A percentile compares a stretch with the other conserved stretches of the same genome.
These are phyloP conservation scores for Aphanoascus verrucosus DNA, from an alignment of 2,329 filamentous ascomycete genomes.

Conservation along the genomic window DNA sequence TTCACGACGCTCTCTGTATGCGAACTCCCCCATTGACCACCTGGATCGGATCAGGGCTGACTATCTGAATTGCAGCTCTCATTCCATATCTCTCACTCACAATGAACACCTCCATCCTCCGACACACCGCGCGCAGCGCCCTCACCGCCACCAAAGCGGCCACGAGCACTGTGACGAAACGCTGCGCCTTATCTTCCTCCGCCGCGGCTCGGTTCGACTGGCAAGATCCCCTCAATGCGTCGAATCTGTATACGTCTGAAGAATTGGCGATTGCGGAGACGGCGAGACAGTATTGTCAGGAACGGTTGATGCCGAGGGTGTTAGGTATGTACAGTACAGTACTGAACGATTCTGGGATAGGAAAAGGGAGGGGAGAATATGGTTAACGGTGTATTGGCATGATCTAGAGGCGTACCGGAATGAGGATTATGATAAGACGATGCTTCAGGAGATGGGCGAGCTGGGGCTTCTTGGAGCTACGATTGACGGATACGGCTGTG, in stretches of 20 bases:
- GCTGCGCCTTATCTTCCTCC: slow-evolving; percentile 10
- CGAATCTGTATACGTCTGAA: slow-evolving; percentile 73
- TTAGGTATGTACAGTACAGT: slow-evolving; percentile 50
- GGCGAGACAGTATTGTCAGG: slow-evolving; percentile 88
- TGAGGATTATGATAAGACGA: slow-evolving; percentile 75
- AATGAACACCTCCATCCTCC: slow-evolving; percentile 13
- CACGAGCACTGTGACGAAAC: slow-evolving; percentile 4
- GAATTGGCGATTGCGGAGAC: slow-evolving; percentile 83
- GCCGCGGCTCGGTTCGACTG: slow-evolving; percentile 60
- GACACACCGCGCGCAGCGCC: slow-evolving; percentile 7
- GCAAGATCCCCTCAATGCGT: slow-evolving; percentile 73
- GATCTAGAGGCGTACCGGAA: slow-evolving; percentile 75
- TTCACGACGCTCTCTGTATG: background rate
- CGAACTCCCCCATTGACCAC: background rate
- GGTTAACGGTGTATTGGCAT: background rate
- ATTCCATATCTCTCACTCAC: background rate
- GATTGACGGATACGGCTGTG: slow-evolving; percentile 79
- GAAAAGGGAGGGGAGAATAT: background rate
- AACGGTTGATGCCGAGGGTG: slow-evolving; percentile 72
- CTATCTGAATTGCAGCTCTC: no score
- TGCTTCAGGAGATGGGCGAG: slow-evolving; percentile 85
- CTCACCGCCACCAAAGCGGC: slow-evolving; percentile 2
- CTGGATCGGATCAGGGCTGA: no score
- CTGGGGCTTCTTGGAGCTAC: slow-evolving; percentile 78
- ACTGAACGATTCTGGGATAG: no score